Percentiles rank a stretch among this genome's conserved stretches.
phyloP scores from a whole-genome alignment of 2,329 filamentous ascomycete genomes.

The Zasmidium cellare region DNA sequence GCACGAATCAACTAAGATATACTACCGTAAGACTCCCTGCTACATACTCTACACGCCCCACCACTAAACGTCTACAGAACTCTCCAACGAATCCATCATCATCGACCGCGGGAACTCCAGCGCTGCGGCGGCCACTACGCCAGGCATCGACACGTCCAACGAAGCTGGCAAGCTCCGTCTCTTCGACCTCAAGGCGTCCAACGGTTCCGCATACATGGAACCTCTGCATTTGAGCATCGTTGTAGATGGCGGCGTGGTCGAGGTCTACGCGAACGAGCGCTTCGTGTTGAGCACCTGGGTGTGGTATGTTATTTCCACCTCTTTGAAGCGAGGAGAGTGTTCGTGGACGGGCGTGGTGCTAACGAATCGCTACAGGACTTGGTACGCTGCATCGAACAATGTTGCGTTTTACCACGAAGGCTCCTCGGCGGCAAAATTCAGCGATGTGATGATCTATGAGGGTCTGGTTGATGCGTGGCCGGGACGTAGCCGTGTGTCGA shows the following conservation, averaged over 20 bases:
- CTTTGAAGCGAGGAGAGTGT: too few species aligned
- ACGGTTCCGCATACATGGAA: background rate
- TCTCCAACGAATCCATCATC: constrained; percentile 46
- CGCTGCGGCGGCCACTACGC: constrained; percentile 41
- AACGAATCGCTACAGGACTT: background rate
- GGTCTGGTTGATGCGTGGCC: background rate
- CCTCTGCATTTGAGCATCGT: background rate
- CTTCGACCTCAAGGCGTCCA: constrained; percentile 37
- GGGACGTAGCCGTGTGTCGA: background rate
- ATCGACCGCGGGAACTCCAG: constrained; percentile 45
- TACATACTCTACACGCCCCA: background rate
- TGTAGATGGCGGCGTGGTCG: background rate
- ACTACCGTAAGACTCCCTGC: constrained; percentile 34
- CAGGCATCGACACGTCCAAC: constrained; percentile 40
- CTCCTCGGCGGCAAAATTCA: background rate
- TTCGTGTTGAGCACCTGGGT: background rate
- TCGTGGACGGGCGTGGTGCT: too few species aligned
- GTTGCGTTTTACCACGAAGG: background rate
- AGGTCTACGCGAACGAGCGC: background rate
- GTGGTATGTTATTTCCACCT: background rate
- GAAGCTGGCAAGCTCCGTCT: constrained; percentile 43
- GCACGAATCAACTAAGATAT: constrained; percentile 44
- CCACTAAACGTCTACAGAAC: constrained; percentile 27
- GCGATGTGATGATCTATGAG: background rate
- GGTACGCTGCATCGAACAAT: background rate